phyloP scores from a whole-genome alignment of 2,329 filamentous ascomycete genomes.

The Arthroderma sp. region DNA sequence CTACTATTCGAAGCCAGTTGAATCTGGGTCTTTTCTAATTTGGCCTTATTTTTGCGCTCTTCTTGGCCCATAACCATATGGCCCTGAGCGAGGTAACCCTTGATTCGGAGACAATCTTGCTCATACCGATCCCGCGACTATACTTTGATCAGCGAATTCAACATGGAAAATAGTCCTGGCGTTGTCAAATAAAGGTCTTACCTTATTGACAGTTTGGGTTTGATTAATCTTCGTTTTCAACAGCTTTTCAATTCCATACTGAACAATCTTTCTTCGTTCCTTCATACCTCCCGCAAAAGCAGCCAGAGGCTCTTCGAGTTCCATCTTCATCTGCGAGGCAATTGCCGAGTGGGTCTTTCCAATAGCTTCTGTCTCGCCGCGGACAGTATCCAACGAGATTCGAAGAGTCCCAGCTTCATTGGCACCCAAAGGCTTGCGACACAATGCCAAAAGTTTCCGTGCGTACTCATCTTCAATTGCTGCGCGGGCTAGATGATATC shows the following conservation, averaged over 20 bases:
- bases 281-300: conserved; percentile 94
- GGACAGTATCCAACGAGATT: conserved; percentile 71
- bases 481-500: conserved; percentile 52
- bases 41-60: conserved; percentile 96
- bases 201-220: conserved; percentile 83
- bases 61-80: conserved; percentile 99
- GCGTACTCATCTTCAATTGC: conserved; percentile 96
- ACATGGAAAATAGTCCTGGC: not conserved
- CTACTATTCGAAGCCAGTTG: conserved; percentile 80
- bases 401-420: conserved; percentile 74
- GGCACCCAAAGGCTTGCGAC: conserved; percentile 78
- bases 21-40: conserved; percentile 96
- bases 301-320: conserved; percentile 82
- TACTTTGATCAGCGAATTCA: conserved; percentile 6
- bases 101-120: conserved; percentile 95
- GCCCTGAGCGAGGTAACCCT: conserved; percentile 92
- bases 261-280: conserved; percentile 90
- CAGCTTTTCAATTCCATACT: conserved; percentile 84
- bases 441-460: conserved; percentile 72
- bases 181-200: conserved; percentile 24
- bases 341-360: conserved; percentile 86
- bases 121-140: conserved; percentile 87
- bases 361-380: conserved; percentile 83
- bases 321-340: conserved; percentile 86
- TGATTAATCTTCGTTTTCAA: conserved; percentile 89